Conservation (phyloP, 176 grass and related monocot genomes). For the Pontederia crassipes region DNA sequence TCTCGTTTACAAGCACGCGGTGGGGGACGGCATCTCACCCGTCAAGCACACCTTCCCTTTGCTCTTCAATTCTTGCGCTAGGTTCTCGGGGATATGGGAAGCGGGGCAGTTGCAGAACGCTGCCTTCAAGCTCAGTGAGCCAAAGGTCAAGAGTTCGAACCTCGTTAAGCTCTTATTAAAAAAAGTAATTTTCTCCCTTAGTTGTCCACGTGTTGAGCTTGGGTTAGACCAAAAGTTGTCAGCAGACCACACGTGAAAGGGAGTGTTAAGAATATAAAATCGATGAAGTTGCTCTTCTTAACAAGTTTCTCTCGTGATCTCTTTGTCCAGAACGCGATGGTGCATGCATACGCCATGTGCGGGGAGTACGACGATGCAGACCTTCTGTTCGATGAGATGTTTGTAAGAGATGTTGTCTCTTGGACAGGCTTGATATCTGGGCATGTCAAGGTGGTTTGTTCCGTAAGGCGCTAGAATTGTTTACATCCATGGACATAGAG, state of each 20-base stretch:
- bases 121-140: slow-evolving; percentile 9
- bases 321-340: slow-evolving; percentile 30
- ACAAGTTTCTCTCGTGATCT: slow-evolving; percentile 25
- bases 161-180: too few species aligned
- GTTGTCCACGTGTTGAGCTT: too few species aligned
- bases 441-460: slow-evolving; percentile 20
- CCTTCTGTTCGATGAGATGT: slow-evolving; percentile 47
- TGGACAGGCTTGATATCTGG: slow-evolving; percentile 34
- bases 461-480: slow-evolving; percentile 10
- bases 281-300: too few species aligned
- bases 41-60: slow-evolving; percentile 22
- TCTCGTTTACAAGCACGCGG: slow-evolving; percentile 14
- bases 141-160: too few species aligned
- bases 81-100: slow-evolving; percentile 21
- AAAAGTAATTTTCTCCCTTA: too few species aligned
- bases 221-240: too few species aligned
- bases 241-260: too few species aligned
- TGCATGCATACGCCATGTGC: slow-evolving; percentile 24
- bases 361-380: slow-evolving; percentile 11
- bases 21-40: slow-evolving; percentile 1
- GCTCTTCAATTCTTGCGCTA: slow-evolving; percentile 32
- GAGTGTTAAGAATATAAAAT: too few species aligned
- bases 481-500: slow-evolving; percentile 19
- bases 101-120: slow-evolving; percentile 23
- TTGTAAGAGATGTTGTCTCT: slow-evolving; percentile 25